A percentile compares a stretch with the other conserved stretches of the same genome.
Conservation (phyloP, 1,284 basidiomycete species). For the Irpex rosettiformis region DNA sequence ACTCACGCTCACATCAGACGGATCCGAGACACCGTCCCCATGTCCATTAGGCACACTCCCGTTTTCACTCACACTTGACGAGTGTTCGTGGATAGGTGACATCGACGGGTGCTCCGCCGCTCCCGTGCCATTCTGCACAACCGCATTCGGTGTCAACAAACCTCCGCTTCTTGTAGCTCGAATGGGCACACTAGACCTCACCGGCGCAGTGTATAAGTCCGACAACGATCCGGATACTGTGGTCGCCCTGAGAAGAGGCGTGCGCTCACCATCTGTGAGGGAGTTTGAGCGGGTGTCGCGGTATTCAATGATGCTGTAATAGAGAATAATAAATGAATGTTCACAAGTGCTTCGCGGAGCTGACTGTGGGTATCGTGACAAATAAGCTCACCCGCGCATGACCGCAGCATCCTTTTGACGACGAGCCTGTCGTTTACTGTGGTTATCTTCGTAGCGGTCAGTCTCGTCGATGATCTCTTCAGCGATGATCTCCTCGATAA, state of each 20-base stretch:
- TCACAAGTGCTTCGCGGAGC: background rate
- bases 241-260: background rate
- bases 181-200: background rate
- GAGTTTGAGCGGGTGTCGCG: conserved; percentile 21
- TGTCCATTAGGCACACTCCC: background rate
- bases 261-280: conserved; percentile 17
- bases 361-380: background rate
- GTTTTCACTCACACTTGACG: background rate
- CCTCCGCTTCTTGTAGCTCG: background rate
- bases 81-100: background rate
- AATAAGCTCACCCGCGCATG: conserved; percentile 68
- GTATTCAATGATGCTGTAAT: conserved; percentile 27
- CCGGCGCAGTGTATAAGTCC: background rate
- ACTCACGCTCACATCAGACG: background rate
- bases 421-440: conserved; percentile 68
- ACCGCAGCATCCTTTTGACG: conserved; percentile 70
- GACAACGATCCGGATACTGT: background rate
- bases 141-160: too few species aligned
- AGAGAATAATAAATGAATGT: background rate
- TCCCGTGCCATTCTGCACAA: background rate
- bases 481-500: conserved; percentile 85
- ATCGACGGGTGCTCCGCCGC: background rate
- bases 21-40: too few species aligned
- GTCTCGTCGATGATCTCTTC: conserved; percentile 92
- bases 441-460: conserved; percentile 84